A percentile compares a stretch with the other conserved stretches of the same genome.
Conservation (phyloP, 1,284 basidiomycete species). For the Inonotus hispidus region DNA sequence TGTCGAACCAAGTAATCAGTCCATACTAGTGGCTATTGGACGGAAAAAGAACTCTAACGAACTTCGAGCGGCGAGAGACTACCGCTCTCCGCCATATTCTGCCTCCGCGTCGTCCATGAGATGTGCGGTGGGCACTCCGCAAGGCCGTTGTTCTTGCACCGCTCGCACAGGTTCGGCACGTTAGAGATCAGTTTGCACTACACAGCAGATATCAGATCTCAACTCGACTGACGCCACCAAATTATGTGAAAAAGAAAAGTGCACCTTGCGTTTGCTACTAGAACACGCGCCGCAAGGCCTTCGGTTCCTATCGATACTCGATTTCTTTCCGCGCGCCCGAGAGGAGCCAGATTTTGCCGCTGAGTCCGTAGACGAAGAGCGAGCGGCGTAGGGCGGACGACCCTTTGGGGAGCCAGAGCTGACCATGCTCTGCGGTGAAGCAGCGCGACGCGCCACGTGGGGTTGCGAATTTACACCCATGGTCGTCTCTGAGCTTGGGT, state of each 20-base stretch:
- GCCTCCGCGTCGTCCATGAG: constrained; percentile 10
- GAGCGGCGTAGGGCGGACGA: background rate
- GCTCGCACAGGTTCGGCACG: constrained; percentile 11
- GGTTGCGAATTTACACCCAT: background rate
- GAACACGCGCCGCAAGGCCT: constrained; percentile 14
- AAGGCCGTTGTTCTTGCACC: constrained; percentile 12
- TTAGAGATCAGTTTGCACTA: constrained; percentile 15
- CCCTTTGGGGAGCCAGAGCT: constrained; percentile 4
- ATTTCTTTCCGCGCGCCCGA: constrained; percentile 5
- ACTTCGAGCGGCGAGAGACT: constrained; percentile 15
- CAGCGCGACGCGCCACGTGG: background rate
- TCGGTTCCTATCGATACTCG: constrained; percentile 13
- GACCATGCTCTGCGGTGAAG: constrained; percentile 12
- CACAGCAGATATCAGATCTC: background rate
- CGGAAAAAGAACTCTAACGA: background rate
- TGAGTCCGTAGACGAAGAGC: background rate
- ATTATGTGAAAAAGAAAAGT: background rate
- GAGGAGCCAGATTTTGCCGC: background rate
- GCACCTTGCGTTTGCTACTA: constrained; percentile 16
- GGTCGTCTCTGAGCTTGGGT: background rate
- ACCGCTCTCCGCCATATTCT: constrained; percentile 7
- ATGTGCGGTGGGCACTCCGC: constrained; percentile 14
- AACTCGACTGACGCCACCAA: background rate
- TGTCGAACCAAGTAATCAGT: background rate
- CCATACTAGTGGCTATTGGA: background rate